These are phyloP conservation scores for Dendrobium chrysotoxum DNA, from an alignment of 106 monocot genomes.

Conservation along the genomic window DNA sequence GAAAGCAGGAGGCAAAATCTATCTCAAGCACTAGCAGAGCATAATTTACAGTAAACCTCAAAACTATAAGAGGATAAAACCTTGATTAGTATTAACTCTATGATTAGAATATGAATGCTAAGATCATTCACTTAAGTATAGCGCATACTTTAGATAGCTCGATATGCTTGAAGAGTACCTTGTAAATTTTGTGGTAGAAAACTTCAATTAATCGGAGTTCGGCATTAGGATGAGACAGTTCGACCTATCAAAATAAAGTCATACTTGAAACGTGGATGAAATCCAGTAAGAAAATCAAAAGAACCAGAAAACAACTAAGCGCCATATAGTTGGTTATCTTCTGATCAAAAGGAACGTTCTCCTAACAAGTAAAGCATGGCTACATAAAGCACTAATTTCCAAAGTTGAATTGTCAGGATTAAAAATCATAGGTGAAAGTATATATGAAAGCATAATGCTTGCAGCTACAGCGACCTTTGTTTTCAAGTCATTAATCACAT, in stretches of 20 bases:
- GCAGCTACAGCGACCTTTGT: conserved; percentile 44
- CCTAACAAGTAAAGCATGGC: neutral
- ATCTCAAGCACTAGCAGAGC: neutral
- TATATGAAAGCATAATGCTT: neutral
- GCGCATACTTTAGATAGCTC: neutral
- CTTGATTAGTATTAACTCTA: neutral
- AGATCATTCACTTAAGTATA: neutral
- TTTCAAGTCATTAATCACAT: conserved; percentile 88
- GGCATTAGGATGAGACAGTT: conserved; percentile 79
- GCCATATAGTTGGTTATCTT: neutral
- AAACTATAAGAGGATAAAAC: neutral
- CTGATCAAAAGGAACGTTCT: neutral
- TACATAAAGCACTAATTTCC: neutral
- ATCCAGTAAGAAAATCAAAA: neutral
- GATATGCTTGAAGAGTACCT: conserved; percentile 34
- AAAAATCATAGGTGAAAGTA: neutral
- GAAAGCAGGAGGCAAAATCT: neutral
- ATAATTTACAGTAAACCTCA: neutral
- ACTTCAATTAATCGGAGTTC: conserved; percentile 93
- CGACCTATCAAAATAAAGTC: conserved; percentile 47
- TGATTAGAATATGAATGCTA: neutral
- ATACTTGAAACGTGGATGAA: neutral
- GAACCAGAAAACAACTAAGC: neutral
- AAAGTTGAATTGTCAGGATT: neutral
- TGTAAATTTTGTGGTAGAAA: conserved; percentile 97